These are phyloP conservation scores for Bipolaris bicolor DNA, from an alignment of 2,329 filamentous ascomycete species.

Conservation along the genomic window DNA sequence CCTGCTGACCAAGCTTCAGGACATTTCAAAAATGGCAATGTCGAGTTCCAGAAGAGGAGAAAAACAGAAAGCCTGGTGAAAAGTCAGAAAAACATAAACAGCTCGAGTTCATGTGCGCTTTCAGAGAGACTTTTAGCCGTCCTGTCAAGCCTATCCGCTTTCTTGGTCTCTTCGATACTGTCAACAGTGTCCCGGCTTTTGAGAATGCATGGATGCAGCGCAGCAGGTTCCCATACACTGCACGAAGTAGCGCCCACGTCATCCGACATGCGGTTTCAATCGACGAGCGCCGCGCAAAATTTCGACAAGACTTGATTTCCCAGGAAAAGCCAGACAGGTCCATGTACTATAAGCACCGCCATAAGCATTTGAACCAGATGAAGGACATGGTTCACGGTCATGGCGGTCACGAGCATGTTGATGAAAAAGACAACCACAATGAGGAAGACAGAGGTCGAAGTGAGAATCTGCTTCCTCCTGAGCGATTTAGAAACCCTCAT, in stretches of 20 bases:
- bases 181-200: constrained; percentile 80
- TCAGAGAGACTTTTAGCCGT: constrained; percentile 79
- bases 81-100: constrained; percentile 64
- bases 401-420: constrained; percentile 17
- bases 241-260: constrained; percentile 61
- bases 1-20: constrained; percentile 11
- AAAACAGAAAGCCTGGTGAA: constrained; percentile 48
- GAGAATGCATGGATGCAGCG: constrained; percentile 79
- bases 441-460: constrained; percentile 26
- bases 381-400: constrained; percentile 18
- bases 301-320: constrained; percentile 70
- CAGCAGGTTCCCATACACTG: constrained; percentile 73
- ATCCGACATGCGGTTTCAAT: constrained; percentile 74
- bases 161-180: constrained; percentile 80
- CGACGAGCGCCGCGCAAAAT: constrained; percentile 74
- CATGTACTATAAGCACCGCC: constrained; percentile 38
- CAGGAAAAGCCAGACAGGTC: constrained; percentile 46
- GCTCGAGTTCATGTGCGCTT: constrained; percentile 77
- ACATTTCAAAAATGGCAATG: constrained; percentile 77
- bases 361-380: constrained; percentile 28
- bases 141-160: constrained; percentile 77
- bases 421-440: constrained; percentile 18
- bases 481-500: constrained; percentile 41
- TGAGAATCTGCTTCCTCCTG: constrained; percentile 37
- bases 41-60: constrained; percentile 50